Evolutionary conservation across 2,329 filamentous ascomycete species (phyloP).

Genomic region (Rhynchosporium graminicola): DNA sequence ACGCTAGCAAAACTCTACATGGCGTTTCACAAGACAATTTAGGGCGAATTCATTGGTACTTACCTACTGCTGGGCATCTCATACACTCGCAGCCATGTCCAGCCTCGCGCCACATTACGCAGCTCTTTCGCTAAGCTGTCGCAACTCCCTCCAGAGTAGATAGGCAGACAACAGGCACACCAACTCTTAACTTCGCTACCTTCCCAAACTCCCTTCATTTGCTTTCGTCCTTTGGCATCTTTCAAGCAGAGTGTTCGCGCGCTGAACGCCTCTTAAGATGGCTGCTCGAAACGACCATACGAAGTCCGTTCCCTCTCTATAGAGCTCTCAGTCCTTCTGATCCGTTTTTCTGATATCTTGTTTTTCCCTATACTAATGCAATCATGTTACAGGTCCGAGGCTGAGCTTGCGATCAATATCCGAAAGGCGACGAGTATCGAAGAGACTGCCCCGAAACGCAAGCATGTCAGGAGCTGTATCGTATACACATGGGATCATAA

Average conservation of each 20-base stretch:
- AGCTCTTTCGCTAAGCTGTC: slow-evolving; percentile 21
- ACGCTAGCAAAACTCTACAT: too few species aligned
- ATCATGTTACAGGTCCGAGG: slow-evolving; percentile 56
- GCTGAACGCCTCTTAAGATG: slow-evolving; percentile 34
- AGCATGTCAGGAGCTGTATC: slow-evolving; percentile 97
- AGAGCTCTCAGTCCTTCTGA: slow-evolving; percentile 16
- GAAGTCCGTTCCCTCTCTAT: slow-evolving; percentile 35
- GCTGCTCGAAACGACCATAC: slow-evolving; percentile 40
- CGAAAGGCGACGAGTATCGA: slow-evolving; percentile 69
- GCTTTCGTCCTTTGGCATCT: slow-evolving; percentile 15
- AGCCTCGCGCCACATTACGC: slow-evolving; percentile 31
- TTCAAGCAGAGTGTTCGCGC: slow-evolving; percentile 19
- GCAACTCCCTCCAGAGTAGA: neutral
- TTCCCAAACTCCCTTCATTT: slow-evolving; percentile 21
- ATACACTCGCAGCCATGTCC: neutral
- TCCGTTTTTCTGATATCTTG: slow-evolving; percentile 1
- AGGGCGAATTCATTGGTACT: too few species aligned
- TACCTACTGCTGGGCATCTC: neutral
- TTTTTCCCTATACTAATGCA: slow-evolving; percentile 20
- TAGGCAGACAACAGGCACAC: slow-evolving; percentile 4
- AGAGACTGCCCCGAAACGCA: slow-evolving; percentile 70
- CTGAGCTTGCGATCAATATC: slow-evolving; percentile 69
- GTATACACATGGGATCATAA: slow-evolving; percentile 99
- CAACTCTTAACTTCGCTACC: slow-evolving; percentile 1
- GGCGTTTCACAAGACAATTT: too few species aligned